Percentiles rank a stretch among this genome's conserved stretches.
Conservation (phyloP, 2,329 filamentous ascomycete species). For the Apiospora hydei region DNA sequence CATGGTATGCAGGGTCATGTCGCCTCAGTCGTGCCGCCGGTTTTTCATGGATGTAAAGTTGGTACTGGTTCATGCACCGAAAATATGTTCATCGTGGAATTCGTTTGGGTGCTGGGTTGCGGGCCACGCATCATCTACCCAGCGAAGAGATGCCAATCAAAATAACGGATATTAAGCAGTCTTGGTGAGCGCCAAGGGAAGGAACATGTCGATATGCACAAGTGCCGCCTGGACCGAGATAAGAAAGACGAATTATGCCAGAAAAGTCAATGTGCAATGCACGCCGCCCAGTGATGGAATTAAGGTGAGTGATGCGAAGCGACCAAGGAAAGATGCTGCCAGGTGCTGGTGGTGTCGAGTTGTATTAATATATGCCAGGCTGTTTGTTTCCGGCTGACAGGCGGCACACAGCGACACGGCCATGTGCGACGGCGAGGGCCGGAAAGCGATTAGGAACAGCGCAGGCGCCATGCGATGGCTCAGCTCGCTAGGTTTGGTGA, state of each 20-base stretch:
- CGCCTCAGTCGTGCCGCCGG: neutral
- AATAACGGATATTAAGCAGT: constrained; percentile 6
- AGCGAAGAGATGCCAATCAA: neutral
- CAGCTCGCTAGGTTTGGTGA: neutral
- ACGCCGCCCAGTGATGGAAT: constrained; percentile 21
- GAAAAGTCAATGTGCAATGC: constrained; percentile 8
- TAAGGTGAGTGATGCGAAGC: constrained; percentile 14
- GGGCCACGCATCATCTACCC: neutral
- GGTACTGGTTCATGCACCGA: constrained; percentile 7
- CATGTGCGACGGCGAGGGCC: neutral
- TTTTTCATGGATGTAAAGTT: neutral
- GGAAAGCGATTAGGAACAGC: neutral
- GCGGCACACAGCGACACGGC: neutral
- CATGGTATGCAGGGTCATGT: neutral
- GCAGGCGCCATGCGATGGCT: neutral
- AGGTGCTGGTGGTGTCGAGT: neutral
- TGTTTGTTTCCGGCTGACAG: neutral
- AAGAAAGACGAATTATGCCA: constrained; percentile 2
- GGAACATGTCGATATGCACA: neutral
- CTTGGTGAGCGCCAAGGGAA: neutral
- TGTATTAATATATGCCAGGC: constrained; percentile 1
- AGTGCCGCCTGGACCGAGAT: neutral
- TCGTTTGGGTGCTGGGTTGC: neutral
- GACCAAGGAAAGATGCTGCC: constrained; percentile 1
- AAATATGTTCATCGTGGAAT: neutral